Evolutionary conservation across 495 filamentous ascomycete species (phyloP), one percentile per base, ranked within the genome.

Genomic region (Xanthoparmelia taractica): DNA sequence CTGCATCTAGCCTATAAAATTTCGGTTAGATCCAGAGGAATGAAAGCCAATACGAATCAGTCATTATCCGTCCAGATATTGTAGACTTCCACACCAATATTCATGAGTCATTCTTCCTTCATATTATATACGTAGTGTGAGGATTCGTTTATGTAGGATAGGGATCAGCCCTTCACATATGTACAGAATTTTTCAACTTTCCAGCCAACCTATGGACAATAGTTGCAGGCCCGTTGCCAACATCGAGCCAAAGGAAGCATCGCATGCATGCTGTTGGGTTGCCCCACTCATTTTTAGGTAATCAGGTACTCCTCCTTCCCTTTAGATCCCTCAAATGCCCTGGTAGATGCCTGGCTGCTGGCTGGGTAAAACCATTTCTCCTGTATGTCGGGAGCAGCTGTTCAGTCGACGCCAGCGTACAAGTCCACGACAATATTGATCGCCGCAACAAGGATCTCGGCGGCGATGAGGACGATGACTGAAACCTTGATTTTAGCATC

Each of bases 361-460:
- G n/a, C n/a, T 8, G 23, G 47, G 25, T 27, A 15, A 50, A 10
- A 23, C 23, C 25, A n/a, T n/a, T n/a, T n/a, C n/a, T n/a, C n/a
- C n/a, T n/a, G n/a, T n/a, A n/a, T 23, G 5, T 23, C 18, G 10
- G 60, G 34, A 54, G 37, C 40, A 36, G 29, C 37, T 27, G 25
- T 56, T 63, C 77, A 90, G 58, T 90, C 88, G 8, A 90, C 82
- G 29, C 89, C 90, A 37, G 92, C 95, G 72, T 92, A 92, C 60
- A 98, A 71, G 78, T 98, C 94, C 15, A 98, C 95, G 37, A 96
- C 80, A 58, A 98, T 97, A 75, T 98, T 98, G 61, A 97, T 87
- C 17, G 86, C 88, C 1, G 95, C 94, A 20, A 98, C 94, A 4
- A 97, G 75, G 69, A 98, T 97, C 72, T 98, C 94, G 1, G 92